Percentiles rank a stretch among this genome's conserved stretches.
These are phyloP conservation scores for Sarcodon aspratus DNA, from an alignment of 768 basidiomycete species.

Conservation along the genomic window DNA sequence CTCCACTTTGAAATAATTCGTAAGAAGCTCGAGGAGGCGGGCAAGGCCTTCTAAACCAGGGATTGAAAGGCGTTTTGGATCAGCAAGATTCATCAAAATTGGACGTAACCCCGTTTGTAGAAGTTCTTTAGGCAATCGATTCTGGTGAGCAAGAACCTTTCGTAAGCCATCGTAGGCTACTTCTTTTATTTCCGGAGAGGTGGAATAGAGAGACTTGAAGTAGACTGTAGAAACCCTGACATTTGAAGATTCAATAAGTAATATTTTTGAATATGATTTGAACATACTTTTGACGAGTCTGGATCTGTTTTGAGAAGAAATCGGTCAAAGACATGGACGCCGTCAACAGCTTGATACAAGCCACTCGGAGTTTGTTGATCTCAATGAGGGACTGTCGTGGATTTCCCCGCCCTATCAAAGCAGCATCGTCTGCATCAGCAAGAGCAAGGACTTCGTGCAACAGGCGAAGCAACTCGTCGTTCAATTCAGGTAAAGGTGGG, in stretches of 20 bases:
- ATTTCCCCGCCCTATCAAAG: slow-evolving; percentile 62
- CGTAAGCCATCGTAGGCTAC: slow-evolving; percentile 90
- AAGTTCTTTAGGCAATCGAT: slow-evolving; percentile 87
- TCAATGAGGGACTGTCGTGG: slow-evolving; percentile 71
- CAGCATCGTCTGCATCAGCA: slow-evolving; percentile 91
- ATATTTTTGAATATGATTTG: not conserved
- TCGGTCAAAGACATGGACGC: slow-evolving; percentile 93
- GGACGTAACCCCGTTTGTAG: slow-evolving; percentile 92
- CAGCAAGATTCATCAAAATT: slow-evolving; percentile 95
- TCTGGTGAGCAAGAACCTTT: slow-evolving; percentile 82
- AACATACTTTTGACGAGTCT: slow-evolving; percentile 71
- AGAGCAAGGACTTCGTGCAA: slow-evolving; percentile 90
- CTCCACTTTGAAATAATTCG: slow-evolving; percentile 99
- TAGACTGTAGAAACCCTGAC: slow-evolving; percentile 86
- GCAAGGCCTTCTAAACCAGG: slow-evolving; percentile 90
- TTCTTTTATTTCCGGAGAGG: slow-evolving; percentile 83
- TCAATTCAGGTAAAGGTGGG: slow-evolving; percentile 83
- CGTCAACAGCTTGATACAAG: slow-evolving; percentile 86
- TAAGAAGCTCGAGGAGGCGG: slow-evolving; percentile 83
- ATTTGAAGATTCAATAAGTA: not conserved
- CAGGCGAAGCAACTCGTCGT: slow-evolving; percentile 85
- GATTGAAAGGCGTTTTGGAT: slow-evolving; percentile 88
- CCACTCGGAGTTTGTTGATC: slow-evolving; percentile 82
- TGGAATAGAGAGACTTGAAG: slow-evolving; percentile 96
- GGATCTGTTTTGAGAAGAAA: slow-evolving; percentile 77